Conservation (phyloP, 2,329 filamentous ascomycete species). For the Aspergillus sp. region DNA sequence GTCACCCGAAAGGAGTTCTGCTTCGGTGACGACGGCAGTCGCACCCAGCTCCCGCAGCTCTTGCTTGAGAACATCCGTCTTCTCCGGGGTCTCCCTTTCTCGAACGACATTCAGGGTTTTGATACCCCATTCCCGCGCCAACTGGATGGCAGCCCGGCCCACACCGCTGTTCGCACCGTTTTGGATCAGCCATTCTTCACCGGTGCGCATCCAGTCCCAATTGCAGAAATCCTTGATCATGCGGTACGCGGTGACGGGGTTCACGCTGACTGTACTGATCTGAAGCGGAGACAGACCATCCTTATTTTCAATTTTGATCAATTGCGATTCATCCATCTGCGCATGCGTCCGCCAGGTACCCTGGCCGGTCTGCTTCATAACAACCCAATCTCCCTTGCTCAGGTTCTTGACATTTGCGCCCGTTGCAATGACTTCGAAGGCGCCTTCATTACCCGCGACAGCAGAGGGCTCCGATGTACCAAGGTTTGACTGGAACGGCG, state of each 20-base stretch:
- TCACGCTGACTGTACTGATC: slow-evolving; percentile 84
- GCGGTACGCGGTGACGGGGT: slow-evolving; percentile 90
- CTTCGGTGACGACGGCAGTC: slow-evolving; percentile 62
- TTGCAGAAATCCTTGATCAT: slow-evolving; percentile 79
- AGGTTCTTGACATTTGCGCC: slow-evolving; percentile 64
- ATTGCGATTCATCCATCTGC: slow-evolving; percentile 58
- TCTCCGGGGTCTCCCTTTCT: slow-evolving; percentile 63
- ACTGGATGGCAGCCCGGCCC: slow-evolving; percentile 85
- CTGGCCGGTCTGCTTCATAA: slow-evolving; percentile 78
- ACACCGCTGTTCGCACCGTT: slow-evolving; percentile 96
- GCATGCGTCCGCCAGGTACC: slow-evolving; percentile 96
- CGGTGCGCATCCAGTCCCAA: slow-evolving; percentile 50
- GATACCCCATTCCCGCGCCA: slow-evolving; percentile 81
- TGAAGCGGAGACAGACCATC: slow-evolving; percentile 72
- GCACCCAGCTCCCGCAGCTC: slow-evolving; percentile 64
- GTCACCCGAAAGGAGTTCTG: slow-evolving; percentile 49
- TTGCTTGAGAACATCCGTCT: slow-evolving; percentile 63
- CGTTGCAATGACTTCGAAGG: slow-evolving; percentile 79
- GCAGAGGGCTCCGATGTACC: slow-evolving; percentile 75
- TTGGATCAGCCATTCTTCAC: slow-evolving; percentile 94
- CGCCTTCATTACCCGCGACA: slow-evolving; percentile 71
- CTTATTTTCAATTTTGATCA: slow-evolving; percentile 70
- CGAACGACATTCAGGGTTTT: slow-evolving; percentile 88
- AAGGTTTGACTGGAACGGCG: slow-evolving; percentile 71
- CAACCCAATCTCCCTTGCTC: slow-evolving; percentile 84